A percentile compares a stretch with the other conserved stretches of the same genome.
These are phyloP conservation scores for Veloporphyrellus conicus DNA, from an alignment of 1,284 basidiomycete genomes.

Conservation along the genomic window DNA sequence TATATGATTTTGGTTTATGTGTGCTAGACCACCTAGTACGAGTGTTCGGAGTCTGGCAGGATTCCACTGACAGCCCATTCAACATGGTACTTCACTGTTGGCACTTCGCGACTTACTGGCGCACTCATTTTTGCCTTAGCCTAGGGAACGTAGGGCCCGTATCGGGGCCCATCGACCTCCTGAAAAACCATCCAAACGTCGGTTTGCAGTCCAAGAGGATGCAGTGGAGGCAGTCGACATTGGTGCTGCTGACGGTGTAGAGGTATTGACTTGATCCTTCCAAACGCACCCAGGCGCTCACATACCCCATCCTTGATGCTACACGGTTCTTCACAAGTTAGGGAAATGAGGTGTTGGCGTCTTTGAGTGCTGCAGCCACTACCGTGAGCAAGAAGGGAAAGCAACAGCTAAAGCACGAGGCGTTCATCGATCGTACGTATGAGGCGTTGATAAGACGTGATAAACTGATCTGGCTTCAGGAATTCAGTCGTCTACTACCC, in stretches of 20 bases:
- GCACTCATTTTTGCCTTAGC: slow-evolving; percentile 38
- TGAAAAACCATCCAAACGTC: slow-evolving; percentile 46
- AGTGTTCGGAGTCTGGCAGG: not conserved
- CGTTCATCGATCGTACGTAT: slow-evolving; percentile 59
- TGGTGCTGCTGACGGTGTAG: slow-evolving; percentile 32
- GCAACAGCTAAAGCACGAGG: slow-evolving; percentile 59
- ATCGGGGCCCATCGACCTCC: slow-evolving; percentile 48
- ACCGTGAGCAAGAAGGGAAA: slow-evolving; percentile 61
- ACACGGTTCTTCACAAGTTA: slow-evolving; percentile 21
- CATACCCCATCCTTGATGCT: not conserved
- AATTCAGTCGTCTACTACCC: slow-evolving; percentile 47
- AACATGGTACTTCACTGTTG: slow-evolving; percentile 21
- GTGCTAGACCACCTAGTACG: no score
- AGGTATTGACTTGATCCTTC: slow-evolving; percentile 25
- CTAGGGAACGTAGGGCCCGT: slow-evolving; percentile 52
- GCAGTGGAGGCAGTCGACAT: slow-evolving; percentile 47
- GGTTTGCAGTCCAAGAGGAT: slow-evolving; percentile 48
- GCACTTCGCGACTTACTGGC: not conserved
- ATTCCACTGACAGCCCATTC: no score
- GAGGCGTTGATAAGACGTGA: not conserved
- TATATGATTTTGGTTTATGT: not conserved
- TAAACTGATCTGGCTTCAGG: slow-evolving; percentile 38
- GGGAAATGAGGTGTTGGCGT: slow-evolving; percentile 45
- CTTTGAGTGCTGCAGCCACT: slow-evolving; percentile 10
- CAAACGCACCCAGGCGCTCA: not conserved